Evolutionary conservation across 2,329 filamentous ascomycete species (phyloP), one percentile per base, ranked within the genome.

Genomic region (Neopestalotiopsis sp.): DNA sequence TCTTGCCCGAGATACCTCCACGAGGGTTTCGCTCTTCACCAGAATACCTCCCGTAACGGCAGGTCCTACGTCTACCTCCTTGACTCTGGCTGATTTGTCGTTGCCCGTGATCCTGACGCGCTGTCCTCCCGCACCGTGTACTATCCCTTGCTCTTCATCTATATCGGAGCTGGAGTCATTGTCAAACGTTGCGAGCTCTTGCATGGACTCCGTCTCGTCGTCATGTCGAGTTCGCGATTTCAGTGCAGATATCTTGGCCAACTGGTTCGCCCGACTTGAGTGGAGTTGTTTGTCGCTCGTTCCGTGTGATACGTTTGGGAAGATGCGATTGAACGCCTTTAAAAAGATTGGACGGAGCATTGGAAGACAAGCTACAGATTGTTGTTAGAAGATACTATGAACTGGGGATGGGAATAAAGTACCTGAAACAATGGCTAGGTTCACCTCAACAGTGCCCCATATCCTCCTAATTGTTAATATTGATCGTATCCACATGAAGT

Each of bases 381-480:
- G 20, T 53, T 5, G 13, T 49, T n/a, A 28, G n/a, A 49, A 14
- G 10, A 14, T 5, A 14, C 14, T 45, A 14, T 17, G 20, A n/a
- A 14, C 30, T 12, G n/a, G 30, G 17, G 3, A 2, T 5, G 17
- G 40, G 40, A 32, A 6, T 12, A 14, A 61, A 69, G 57, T 71
- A 78, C 76, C 71, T 58, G 76, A 75, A 30, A 79, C 70, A 2
- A 77, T 72, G 7, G 74, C 75, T 12, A 79, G 64, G 13, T 79
- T 76, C n/a, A 75, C 73, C 66, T 79, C 77, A 4, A 74, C 72
- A 3, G 71, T 73, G 4, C 74, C 76, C 77, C 76, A 79, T n/a
- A 74, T 66, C 64, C 38, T 64, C 14, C 4, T 28, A 3, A 30
- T n/a, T 38, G 34, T 14, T 13, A 64, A 40, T 28, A 5, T 14